Evolutionary conservation across 805 yeast genomes (phyloP).

Genomic region (Nakazawaea ishiwadae): DNA sequence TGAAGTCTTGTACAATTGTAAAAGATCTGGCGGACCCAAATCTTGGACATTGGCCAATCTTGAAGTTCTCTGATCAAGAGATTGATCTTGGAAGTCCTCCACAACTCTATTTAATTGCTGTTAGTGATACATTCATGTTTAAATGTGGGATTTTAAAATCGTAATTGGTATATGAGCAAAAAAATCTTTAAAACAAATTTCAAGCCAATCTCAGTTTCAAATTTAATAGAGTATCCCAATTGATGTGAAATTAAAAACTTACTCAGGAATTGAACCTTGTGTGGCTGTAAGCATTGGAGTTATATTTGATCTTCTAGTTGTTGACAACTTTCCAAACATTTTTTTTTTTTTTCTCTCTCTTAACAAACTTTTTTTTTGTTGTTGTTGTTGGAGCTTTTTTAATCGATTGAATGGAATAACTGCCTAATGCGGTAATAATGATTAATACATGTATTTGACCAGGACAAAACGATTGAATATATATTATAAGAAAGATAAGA

Average conservation of each 20-base stretch:
- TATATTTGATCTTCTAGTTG: neutral
- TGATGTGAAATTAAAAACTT: constrained; percentile 20
- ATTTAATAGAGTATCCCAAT: neutral
- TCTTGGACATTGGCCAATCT: constrained; percentile 57
- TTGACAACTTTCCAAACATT: neutral
- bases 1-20: constrained; percentile 35
- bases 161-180: too few relatives aligned
- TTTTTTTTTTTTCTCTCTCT: neutral
- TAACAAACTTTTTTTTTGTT: neutral
- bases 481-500: too few relatives aligned
- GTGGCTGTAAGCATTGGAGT: constrained; percentile 33
- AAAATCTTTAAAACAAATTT: too few relatives aligned
- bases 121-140: too few relatives aligned
- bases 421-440: too few relatives aligned
- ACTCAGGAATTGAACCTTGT: constrained; percentile 64
- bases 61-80: constrained; percentile 60
- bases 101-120: constrained; percentile 33
- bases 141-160: too few relatives aligned
- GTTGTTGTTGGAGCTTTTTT: neutral
- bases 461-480: too few relatives aligned
- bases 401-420: too few relatives aligned
- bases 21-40: constrained; percentile 69
- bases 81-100: constrained; percentile 55
- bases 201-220: too few relatives aligned
- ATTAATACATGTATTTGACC: too few relatives aligned